A percentile compares a stretch with the other conserved stretches of the same genome.
phyloP scores from a whole-genome alignment of 2,329 filamentous ascomycete species.

The Fusarium sp. region DNA sequence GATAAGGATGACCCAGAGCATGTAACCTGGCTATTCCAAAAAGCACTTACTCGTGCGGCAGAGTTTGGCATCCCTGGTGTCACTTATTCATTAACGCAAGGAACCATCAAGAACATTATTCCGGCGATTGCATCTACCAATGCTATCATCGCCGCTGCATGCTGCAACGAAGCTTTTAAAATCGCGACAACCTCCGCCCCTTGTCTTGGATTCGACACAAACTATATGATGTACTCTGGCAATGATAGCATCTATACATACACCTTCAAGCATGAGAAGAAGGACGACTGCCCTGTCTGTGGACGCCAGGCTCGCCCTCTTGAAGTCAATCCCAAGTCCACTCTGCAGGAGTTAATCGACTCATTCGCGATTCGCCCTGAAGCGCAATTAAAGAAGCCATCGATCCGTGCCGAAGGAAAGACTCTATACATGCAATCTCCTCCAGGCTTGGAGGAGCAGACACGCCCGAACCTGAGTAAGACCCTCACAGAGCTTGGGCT shows the following conservation, averaged over 20 bases:
- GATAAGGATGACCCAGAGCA: constrained; percentile 98
- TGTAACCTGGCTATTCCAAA: constrained; percentile 94
- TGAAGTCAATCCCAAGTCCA: constrained; percentile 74
- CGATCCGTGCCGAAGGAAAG: constrained; percentile 79
- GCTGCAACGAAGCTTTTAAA: constrained; percentile 97
- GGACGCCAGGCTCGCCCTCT: constrained; percentile 83
- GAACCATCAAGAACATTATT: constrained; percentile 99
- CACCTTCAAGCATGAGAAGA: constrained; percentile 94
- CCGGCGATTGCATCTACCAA: constrained; percentile 98
- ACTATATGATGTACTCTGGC: constrained; percentile 99
- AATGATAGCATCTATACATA: constrained; percentile 97
- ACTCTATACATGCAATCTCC: constrained; percentile 92
- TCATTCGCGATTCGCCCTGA: constrained; percentile 85
- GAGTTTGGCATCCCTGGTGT: constrained; percentile 94
- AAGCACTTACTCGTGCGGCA: constrained; percentile 80
- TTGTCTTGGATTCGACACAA: constrained; percentile 78
- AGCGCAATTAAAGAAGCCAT: constrained; percentile 93
- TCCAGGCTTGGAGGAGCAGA: constrained; percentile 83
- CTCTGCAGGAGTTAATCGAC: constrained; percentile 86
- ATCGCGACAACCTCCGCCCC: constrained; percentile 86
- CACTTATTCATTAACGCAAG: constrained; percentile 95
- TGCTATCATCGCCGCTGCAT: constrained; percentile 93
- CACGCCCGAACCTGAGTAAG: constrained; percentile 81
- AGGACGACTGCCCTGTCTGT: constrained; percentile 94
- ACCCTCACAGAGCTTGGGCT: constrained; percentile 79